Evolutionary conservation across 768 basidiomycete species (phyloP), one percentile per base, ranked within the genome.

Genomic region (Mycena filopes): DNA sequence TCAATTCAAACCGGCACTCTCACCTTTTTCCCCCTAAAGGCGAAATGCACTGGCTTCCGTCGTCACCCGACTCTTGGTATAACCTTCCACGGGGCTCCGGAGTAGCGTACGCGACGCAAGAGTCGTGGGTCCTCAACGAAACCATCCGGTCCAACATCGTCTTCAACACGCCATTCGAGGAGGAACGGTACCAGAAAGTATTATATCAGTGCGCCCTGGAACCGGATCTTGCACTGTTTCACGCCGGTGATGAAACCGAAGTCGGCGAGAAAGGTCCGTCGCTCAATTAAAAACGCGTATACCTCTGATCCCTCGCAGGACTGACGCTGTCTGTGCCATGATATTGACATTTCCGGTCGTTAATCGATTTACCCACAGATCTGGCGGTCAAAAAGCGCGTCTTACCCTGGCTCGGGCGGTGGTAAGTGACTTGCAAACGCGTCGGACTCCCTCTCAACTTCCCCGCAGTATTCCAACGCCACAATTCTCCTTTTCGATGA

Each of bases 81-180:
- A 87, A 86, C 65, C 83, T 94, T 8, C 93, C 93, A 16, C 81
- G 92, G 4, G 77, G 79, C 4, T 83, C 82, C 0, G 92, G 93
- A 4, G 83, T 96, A 31, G 89, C 92, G 2, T 94, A 93, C 73
- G 90, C 91, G 3, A 90, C 91, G 7, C 94, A 96, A 73, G 92
- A 94, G 73, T 88, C 90, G 2, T 96, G 93, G 93, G 88, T 94
- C 3, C 87, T 90, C 73, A 94, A 93, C 67, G 90, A 90, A 66
- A 93, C 91, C 0, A 91, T 93, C 59, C 81, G 78, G 73, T 90
- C 93, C 46, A 97, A 96, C 72, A 91, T 97, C 63, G 76, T 91
- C 50, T 96, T 97, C 66, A 94, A 94, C 33, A 79, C 87, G n/a
- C 84, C 88, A 0, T 94, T 88, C 65, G 91, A 96, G 47, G 89